phyloP scores from a whole-genome alignment of 2,329 filamentous ascomycete genomes.

The Biscogniauxia sp. region DNA sequence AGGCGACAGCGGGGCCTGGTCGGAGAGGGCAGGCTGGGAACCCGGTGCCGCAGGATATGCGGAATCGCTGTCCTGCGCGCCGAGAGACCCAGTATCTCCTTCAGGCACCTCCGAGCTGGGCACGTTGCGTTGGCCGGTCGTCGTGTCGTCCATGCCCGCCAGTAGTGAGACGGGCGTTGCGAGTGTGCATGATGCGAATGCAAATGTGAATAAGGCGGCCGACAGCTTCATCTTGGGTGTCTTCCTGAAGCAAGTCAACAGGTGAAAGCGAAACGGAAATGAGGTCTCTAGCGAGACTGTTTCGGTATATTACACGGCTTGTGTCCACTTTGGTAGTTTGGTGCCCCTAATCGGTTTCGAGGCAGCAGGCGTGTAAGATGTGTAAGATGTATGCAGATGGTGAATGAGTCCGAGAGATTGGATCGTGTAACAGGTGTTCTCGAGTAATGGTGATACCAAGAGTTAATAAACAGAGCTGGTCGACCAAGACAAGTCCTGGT shows the following conservation, averaged over 20 bases:
- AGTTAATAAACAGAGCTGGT: not conserved
- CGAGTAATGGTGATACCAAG: not conserved
- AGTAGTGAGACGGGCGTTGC: constrained; percentile 9
- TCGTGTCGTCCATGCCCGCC: constrained; percentile 1
- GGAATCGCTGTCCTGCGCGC: not conserved
- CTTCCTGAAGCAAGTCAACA: not conserved
- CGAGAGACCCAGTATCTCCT: not conserved
- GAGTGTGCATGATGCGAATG: constrained; percentile 12
- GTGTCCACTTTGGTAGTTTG: no score
- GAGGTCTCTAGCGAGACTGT: not conserved
- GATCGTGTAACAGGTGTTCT: no score
- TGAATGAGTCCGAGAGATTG: no score
- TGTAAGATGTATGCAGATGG: no score
- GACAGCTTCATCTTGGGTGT: constrained; percentile 16
- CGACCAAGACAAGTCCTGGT: not conserved
- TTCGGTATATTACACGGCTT: not conserved
- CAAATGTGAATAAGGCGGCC: constrained; percentile 10
- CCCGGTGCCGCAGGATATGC: not conserved
- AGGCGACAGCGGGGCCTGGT: constrained; percentile 20
- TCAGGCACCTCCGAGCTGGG: not conserved
- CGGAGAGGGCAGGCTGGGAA: constrained; percentile 12
- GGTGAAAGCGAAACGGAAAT: not conserved
- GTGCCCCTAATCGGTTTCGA: no score
- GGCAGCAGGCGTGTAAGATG: no score
- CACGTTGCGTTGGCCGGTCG: constrained; percentile 4